Evolutionary conservation across 1,284 basidiomycete species (phyloP).

Genomic region (Albatrellus sp.): DNA sequence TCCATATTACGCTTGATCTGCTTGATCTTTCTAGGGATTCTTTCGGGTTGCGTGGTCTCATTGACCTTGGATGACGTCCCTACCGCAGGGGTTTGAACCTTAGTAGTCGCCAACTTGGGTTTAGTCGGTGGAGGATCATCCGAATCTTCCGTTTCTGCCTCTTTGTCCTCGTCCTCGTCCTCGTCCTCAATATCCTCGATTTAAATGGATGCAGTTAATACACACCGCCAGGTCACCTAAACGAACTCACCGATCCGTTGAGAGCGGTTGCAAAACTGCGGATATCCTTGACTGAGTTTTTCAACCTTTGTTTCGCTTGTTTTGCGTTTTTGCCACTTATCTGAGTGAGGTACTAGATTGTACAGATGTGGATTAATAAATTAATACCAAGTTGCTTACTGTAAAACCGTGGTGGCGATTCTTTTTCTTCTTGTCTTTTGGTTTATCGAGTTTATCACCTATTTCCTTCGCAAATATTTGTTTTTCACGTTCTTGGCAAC

Average conservation of each 20-base stretch:
- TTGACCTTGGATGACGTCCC: no score
- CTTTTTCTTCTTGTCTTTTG: background rate
- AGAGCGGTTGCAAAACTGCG: no score
- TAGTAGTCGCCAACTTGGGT: no score
- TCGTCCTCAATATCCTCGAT: no score
- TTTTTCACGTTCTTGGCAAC: no score
- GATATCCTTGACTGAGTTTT: background rate
- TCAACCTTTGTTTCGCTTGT: background rate
- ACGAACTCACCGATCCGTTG: background rate
- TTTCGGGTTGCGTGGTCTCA: no score
- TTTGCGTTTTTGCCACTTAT: background rate
- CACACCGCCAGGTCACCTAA: background rate
- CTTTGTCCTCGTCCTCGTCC: no score
- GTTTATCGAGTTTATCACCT: background rate
- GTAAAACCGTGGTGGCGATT: background rate
- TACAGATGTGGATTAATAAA: background rate
- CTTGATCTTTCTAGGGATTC: no score
- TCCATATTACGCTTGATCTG: no score
- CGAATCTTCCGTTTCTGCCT: background rate
- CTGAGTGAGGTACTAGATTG: background rate
- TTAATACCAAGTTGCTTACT: background rate
- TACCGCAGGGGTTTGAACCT: no score
- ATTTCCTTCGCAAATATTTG: no score
- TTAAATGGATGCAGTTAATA: no score
- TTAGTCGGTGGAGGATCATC: background rate